Evolutionary conservation across 495 filamentous ascomycete species (phyloP), one percentile per base, ranked within the genome.

Genomic region (Aspergillus cristatus): DNA sequence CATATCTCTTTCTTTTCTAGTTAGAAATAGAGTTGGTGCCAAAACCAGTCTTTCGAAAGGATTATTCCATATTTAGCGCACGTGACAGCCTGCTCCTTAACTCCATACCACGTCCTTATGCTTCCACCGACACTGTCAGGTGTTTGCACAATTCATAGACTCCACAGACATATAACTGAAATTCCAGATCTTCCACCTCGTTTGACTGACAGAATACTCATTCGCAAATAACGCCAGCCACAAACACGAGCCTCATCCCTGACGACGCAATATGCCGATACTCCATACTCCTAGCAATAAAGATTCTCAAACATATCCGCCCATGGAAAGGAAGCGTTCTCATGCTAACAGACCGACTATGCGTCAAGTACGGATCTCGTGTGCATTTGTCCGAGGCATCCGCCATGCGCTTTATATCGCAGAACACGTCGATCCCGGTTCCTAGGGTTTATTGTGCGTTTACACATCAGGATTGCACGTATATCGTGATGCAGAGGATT

Each of bases 401-500:
- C 38, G 56, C 67, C 2, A 65, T 77, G 60, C 59, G 47, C 24
- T 72, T 72, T 32, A 48, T 75, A 22, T 42, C 53, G 2, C 28
- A 62, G 37, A 37, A 71, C 25, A 77, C 71, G 3, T 60, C 62
- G 7, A 62, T 79, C 18, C 71, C 72, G 6, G 67, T 74, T 0
- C 73, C 70, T 3, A 63, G 62, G 37, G 53, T 75, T 32, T 50
- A 62, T 37, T 74, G 64, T 48, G 53, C 70, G 18, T 76, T 75
- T 42, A 56, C 39, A 8, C 54, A 51, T 45, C 48, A 49, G 30
- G 65, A 50, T 3, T 38, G 41, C 16, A 66, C 63, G 0, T 75
- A 69, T 38, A 74, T 74, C 35, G 55, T 69, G 30, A 74, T 74
- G 67, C 60, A 74, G 37, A 56, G 63, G 42, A 67, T 75, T 28